Conservation (phyloP, 225 moss, liverwort and hornwort genomes). For the Climacium dendroides region DNA sequence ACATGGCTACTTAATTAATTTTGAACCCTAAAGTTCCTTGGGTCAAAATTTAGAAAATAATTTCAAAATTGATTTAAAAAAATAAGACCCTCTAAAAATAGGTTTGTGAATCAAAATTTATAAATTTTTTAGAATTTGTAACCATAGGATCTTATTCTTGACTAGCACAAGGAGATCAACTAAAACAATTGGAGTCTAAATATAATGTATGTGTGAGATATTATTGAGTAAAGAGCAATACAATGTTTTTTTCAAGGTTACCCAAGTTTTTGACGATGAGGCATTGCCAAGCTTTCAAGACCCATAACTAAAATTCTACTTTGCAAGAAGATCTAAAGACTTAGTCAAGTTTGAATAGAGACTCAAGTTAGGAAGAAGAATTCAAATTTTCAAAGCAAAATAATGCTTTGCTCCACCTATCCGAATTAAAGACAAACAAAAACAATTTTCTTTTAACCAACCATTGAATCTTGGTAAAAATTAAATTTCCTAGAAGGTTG, state of each 20-base stretch:
- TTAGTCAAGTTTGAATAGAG: accelerated
- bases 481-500: background rate
- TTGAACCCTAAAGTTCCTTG: accelerated
- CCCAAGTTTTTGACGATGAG: accelerated
- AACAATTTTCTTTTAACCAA: background rate
- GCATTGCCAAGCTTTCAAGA: background rate
- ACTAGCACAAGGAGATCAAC: background rate
- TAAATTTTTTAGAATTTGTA: background rate
- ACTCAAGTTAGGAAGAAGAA: background rate
- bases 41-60: background rate
- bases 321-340: background rate
- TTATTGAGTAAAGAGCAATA: accelerated
- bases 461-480: background rate
- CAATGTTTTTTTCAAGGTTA: background rate
- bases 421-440: background rate
- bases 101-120: accelerated
- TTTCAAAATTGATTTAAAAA: accelerated
- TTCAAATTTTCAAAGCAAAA: background rate
- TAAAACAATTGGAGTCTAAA: background rate
- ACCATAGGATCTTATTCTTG: accelerated
- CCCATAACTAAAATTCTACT: background rate
- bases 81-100: background rate
- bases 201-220: background rate
- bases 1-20: background rate
- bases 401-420: background rate